These are phyloP conservation scores for Infundibulicybe gibba DNA, from an alignment of 768 basidiomycete species.

Conservation along the genomic window DNA sequence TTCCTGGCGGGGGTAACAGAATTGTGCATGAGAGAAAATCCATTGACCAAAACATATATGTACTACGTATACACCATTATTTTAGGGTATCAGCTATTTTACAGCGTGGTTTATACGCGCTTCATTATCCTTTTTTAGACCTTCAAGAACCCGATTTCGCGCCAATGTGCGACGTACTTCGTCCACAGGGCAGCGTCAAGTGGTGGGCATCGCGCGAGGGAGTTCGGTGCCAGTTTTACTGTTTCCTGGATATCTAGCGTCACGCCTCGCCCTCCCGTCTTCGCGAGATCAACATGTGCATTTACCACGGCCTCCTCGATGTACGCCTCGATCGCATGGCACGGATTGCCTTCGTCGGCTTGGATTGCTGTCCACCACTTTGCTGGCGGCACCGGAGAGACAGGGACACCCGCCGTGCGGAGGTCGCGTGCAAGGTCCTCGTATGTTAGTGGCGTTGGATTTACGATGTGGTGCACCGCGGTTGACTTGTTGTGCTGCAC, in stretches of 20 bases:
- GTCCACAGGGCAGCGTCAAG: constrained; percentile 5
- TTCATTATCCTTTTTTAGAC: no score
- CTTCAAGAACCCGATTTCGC: constrained; percentile 1
- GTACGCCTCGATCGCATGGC: constrained; percentile 6
- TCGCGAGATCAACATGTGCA: background rate
- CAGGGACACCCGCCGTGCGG: background rate
- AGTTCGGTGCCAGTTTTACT: background rate
- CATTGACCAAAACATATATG: no score
- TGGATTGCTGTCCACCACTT: constrained; percentile 9
- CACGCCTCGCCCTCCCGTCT: background rate
- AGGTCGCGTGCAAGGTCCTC: background rate
- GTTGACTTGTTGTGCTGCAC: background rate
- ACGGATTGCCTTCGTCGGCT: constrained; percentile 7
- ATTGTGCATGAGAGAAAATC: no score
- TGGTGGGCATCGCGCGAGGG: constrained; percentile 4
- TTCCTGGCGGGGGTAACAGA: no score
- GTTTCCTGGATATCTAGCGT: constrained; percentile 7
- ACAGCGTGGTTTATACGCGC: no score
- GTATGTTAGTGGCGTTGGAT: background rate
- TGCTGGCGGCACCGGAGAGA: background rate
- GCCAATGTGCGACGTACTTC: constrained; percentile 6
- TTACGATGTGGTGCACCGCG: background rate
- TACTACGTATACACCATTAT: no score
- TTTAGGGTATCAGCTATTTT: no score
- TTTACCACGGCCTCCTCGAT: constrained; percentile 9